Evolutionary conservation across 1,284 basidiomycete species (phyloP).

Genomic region (Apiotrichum montevideense): DNA sequence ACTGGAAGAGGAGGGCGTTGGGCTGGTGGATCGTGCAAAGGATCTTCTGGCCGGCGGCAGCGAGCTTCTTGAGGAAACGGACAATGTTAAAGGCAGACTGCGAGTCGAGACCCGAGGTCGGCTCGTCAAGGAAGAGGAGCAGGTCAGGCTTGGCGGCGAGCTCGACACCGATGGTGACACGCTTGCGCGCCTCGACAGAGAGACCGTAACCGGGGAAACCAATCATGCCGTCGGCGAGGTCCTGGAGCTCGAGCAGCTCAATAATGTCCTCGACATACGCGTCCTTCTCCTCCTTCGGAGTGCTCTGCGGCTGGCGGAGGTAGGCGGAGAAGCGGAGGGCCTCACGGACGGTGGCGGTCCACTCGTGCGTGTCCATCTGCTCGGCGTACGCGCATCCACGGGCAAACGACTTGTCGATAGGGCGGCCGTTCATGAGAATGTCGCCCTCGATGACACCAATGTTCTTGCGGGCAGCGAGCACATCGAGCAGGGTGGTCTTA

Average conservation of each 20-base stretch:
- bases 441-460: constrained; percentile 52
- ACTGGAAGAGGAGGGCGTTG: constrained; percentile 54
- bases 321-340: constrained; percentile 57
- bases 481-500: constrained; percentile 53
- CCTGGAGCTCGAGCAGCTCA: constrained; percentile 51
- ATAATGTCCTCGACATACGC: constrained; percentile 53
- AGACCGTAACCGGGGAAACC: constrained; percentile 52
- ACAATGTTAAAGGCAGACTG: constrained; percentile 56
- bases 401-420: constrained; percentile 47
- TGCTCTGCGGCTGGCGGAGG: constrained; percentile 53
- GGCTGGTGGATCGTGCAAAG: constrained; percentile 48
- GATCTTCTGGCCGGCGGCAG: constrained; percentile 64
- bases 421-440: constrained; percentile 51
- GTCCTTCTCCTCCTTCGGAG: constrained; percentile 52
- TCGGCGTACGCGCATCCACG: constrained; percentile 56
- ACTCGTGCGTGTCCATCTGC: constrained; percentile 69
- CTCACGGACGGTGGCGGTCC: constrained; percentile 59
- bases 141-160: constrained; percentile 56
- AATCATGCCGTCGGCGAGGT: constrained; percentile 51
- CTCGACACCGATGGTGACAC: constrained; percentile 58
- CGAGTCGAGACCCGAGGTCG: constrained; percentile 56
- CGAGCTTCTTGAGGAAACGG: constrained; percentile 47
- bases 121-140: constrained; percentile 55
- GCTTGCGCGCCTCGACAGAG: constrained; percentile 53
- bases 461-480: constrained; percentile 53